phyloP scores from a whole-genome alignment of 208 protist genomes.

The Zelonia costaricensis region DNA sequence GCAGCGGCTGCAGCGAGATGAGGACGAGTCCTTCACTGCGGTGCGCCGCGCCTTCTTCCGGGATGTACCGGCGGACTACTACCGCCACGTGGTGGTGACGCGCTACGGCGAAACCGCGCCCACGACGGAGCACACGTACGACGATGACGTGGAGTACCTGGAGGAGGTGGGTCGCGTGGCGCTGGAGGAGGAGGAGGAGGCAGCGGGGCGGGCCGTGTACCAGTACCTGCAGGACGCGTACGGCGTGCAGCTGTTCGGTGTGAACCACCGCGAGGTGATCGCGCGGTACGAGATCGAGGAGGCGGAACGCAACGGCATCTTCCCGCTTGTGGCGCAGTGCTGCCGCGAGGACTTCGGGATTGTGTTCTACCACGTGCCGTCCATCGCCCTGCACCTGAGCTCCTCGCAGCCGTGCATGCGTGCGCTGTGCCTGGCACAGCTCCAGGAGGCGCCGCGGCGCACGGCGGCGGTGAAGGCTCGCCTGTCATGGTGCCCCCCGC shows the following conservation, averaged over 20 bases:
- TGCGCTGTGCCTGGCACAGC: conserved; percentile 26
- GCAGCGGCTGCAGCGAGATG: conserved; percentile 50
- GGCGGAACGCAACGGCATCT: conserved; percentile 38
- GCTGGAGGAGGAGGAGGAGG: conserved; percentile 40
- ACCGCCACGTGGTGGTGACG: conserved; percentile 44
- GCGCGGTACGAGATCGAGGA: conserved; percentile 58
- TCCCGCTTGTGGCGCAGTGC: conserved; percentile 20
- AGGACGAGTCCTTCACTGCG: conserved; percentile 37
- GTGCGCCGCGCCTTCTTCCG: conserved; percentile 56
- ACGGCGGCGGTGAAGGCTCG: conserved; percentile 1
- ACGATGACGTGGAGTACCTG: conserved; percentile 40
- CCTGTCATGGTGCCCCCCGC: conserved; percentile 7
- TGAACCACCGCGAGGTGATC: conserved; percentile 50
- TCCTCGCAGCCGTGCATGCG: conserved; percentile 26
- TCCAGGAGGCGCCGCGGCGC: conserved; percentile 9
- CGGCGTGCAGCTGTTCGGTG: conserved; percentile 50
- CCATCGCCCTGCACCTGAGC: conserved; percentile 42
- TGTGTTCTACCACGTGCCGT: conserved; percentile 44
- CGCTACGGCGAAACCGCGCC: conserved; percentile 36
- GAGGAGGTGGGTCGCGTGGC: conserved; percentile 31
- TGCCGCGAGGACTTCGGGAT: conserved; percentile 56
- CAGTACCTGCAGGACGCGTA: conserved; percentile 67
- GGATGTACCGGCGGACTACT: conserved; percentile 62
- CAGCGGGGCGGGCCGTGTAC: conserved; percentile 37
- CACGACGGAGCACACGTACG: conserved; percentile 2